Evolutionary conservation across 1,139 yeast genomes (phyloP), one percentile per base, ranked within the genome.

Genomic region (Geotrichum candidum): DNA sequence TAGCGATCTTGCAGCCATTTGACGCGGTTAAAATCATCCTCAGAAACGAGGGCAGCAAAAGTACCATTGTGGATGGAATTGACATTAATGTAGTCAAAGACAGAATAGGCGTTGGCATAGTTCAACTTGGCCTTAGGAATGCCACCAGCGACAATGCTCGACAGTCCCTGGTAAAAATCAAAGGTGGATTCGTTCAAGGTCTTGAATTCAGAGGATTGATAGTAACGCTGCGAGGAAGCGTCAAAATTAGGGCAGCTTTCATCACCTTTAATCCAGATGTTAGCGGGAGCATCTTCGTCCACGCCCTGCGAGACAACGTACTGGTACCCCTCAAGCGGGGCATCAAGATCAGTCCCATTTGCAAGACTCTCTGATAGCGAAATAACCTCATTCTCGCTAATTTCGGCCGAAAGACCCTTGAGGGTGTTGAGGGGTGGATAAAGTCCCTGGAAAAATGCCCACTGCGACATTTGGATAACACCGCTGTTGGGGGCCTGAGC

Each of bases 301-400:
- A 76, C 74, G 46, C 75, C 71, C 57, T 73, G 73, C 66, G 74
- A 70, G 62, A 72, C 70, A 25, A 78, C 80, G 61, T 79, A 79
- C 68, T 79, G 82, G 68, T 78, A 78, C 6, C 81, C 81, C 59
- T 71, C 71, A 48, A 76, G 66, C 9, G 82, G 81, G 56, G 72
- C 71, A 48, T 67, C 71, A 29, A 74, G 67, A 11, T 66, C 65
- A 25, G 78, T 65, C n/a, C 82, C 82, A 65, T 78, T 78, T 58
- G 77, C 65, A 60, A 78, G 63, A 23, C 65, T 64, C 25, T 70
- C 67, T n/a, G 65, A 65, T 35, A 64, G 58, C 10, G 59, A 35
- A 27, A 56, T 51, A 35, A 64, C 68, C 1, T 74, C 66, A 25
- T 69, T 66, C 33, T 54, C 35, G 18, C 56, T 52, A 7, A 29